Evolutionary conservation across 805 yeast species (phyloP), one percentile per base, ranked within the genome.

Genomic region (Pichia insulana): DNA sequence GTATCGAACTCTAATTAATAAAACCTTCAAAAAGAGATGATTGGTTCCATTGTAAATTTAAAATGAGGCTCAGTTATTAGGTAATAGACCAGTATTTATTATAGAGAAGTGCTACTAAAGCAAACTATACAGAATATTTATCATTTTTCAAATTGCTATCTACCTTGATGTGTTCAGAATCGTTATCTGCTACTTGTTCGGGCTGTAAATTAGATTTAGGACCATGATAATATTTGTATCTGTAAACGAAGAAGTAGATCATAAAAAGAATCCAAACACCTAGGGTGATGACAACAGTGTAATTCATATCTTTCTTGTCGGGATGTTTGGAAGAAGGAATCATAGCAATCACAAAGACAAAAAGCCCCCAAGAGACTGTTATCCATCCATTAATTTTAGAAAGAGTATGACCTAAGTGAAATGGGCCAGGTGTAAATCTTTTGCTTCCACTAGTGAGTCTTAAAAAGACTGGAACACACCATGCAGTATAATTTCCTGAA

Each of bases 371-470:
- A 6, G 62, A 39, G 10, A 67, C 68, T 0, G 83, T 68, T 17
- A 68, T 53, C 57, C 70, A 54, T 17, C 59, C 52, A 39, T 74
- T 73, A 31, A 77, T 58, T 9, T 59, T 52, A 17, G 67, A 68
- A 10, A 78, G 70, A 22, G 57, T 39, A 12, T 64, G 62, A 27
- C 90, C 90, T 34, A 80, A 56, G 55, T 75, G 72, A 55, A 82
- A 82, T 5, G 77, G 76, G 4, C 90, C 92, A 2, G 86, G 86
- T 12, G 55, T 64, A 51, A 79, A 78, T 36, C 73, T 63, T 11
- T 63, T 60, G 41, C 63, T 63, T 30, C 78, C 79, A 30, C 64
- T 64, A 1, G 78, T 70, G 39, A 75, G 62, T 41, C 75, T 65
- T 43, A 77, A 61, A 40, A 74, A 63, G 20, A 77, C 71, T 18